Base-by-base conservation (phyloP, 1,284 basidiomycete species). In the Wolfiporia cocos region DNA sequence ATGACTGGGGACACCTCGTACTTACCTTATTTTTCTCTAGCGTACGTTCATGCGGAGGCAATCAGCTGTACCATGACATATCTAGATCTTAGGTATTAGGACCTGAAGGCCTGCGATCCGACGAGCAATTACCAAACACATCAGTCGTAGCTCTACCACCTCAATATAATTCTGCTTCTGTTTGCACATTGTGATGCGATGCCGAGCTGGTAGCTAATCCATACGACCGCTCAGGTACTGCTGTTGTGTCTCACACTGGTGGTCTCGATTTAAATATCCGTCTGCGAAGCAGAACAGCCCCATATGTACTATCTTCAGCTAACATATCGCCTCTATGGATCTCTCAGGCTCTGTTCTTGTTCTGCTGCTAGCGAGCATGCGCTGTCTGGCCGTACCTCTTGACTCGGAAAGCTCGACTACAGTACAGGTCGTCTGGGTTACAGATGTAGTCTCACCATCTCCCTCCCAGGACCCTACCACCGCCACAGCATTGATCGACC, bases 361-460 rank as follows among this genome's bases (percentile, higher is more conserved):
- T 9, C 7, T 28, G 26, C 26, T 28, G 26, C 26, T 28, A 28
- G 32, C 9, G 32, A 33, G 7, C n/a, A 9, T n/a, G 26, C 12
- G 7, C 20, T 35, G 34, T 21, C 10, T 18, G 4, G 34, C 34
- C 9, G 20, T 35, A 9, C 34, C 34, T 5, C 22, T 35, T 20
- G 18, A 44, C n/a, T 34, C 41, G n/a, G 30, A 40, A 15, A 48
- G 49, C 30, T 37, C 43, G 9, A 39, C 47, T 15, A 41, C 45
- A 14, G 20, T 34, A 4, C 38, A 44, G 11, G 21, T 48, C 11
- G 45, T 52, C 19, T 44, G 41, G 41, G 42, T 52, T 12, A 51
- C 53, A 7, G 45, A 47, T 14, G 34, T 54, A 0, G 44, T 52
- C 7, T 52, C 55, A 5, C 48, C 55, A 42, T 49, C 26, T 28